Conservation (phyloP, 257 asterid species). For the Nicotiana paniculata region DNA sequence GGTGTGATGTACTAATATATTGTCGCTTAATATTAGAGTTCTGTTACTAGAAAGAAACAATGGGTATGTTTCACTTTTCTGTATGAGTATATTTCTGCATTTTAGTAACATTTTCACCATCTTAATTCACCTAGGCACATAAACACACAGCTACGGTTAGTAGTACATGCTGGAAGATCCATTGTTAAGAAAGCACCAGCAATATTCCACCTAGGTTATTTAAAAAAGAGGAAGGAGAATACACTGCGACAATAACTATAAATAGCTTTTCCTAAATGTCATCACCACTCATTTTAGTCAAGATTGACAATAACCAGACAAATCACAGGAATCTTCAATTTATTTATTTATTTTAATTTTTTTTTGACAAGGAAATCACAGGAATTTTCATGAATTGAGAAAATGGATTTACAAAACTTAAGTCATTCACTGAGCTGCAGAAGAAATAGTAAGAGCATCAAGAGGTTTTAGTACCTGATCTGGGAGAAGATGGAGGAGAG, state of each 20-base stretch:
- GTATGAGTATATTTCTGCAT: not conserved
- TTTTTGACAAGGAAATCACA: not conserved
- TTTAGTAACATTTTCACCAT: not conserved
- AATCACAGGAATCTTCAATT: not conserved
- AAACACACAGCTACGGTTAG: not conserved
- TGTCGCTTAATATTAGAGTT: not conserved
- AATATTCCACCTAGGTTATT: not conserved
- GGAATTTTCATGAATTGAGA: not conserved
- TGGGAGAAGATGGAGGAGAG: slow-evolving; percentile 90
- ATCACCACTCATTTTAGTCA: not conserved
- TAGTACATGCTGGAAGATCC: not conserved
- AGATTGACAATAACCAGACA: not conserved
- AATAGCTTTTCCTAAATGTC: not conserved
- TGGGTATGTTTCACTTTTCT: not conserved
- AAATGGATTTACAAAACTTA: not conserved
- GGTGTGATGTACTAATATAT: not conserved
- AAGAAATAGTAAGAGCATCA: not conserved
- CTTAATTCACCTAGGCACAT: not conserved
- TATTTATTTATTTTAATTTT: no score
- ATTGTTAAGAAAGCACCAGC: not conserved
- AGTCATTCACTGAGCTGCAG: not conserved
- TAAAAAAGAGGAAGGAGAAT: not conserved
- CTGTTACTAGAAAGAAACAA: not conserved
- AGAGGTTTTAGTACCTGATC: slow-evolving; percentile 53
- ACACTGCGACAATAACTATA: not conserved